phyloP scores from a whole-genome alignment of 495 filamentous ascomycete species.

The Arthonia radiata region DNA sequence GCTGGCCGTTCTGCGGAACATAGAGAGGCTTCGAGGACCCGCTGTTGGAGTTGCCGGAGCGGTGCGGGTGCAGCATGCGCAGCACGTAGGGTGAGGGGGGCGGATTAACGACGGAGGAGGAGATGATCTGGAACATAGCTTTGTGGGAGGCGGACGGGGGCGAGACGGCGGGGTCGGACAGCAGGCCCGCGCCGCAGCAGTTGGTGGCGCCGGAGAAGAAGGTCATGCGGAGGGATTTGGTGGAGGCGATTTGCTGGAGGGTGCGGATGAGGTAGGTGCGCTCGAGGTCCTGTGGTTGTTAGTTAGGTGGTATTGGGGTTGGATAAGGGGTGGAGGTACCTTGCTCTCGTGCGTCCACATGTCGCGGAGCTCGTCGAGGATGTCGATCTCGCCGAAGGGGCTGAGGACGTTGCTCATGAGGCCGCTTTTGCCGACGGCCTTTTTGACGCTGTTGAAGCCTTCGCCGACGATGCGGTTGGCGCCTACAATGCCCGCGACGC shows the following conservation, averaged over 20 bases:
- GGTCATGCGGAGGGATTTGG: slow-evolving; percentile 85
- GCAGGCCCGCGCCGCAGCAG: slow-evolving; percentile 71
- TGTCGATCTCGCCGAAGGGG: slow-evolving; percentile 91
- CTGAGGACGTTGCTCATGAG: slow-evolving; percentile 86
- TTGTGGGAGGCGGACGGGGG: slow-evolving; percentile 72
- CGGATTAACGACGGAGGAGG: slow-evolving; percentile 71
- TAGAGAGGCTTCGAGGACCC: slow-evolving; percentile 42
- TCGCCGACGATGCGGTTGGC: slow-evolving; percentile 76
- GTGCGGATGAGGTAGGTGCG: slow-evolving; percentile 91
- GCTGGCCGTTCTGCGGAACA: slow-evolving; percentile 67
- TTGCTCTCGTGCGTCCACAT: slow-evolving; percentile 97
- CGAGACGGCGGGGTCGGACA: slow-evolving; percentile 82
- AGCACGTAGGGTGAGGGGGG: slow-evolving; percentile 65
- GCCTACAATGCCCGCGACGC: slow-evolving; percentile 80
- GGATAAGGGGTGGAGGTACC: slow-evolving; percentile 14
- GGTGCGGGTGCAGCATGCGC: slow-evolving; percentile 79
- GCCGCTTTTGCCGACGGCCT: slow-evolving; percentile 79
- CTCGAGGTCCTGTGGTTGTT: slow-evolving; percentile 45
- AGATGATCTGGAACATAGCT: slow-evolving; percentile 96
- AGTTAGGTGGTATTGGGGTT: not conserved
- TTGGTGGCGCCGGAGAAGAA: slow-evolving; percentile 82
- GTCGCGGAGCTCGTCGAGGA: slow-evolving; percentile 81
- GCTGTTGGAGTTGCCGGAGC: no score
- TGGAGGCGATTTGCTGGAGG: slow-evolving; percentile 76
- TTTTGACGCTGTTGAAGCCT: slow-evolving; percentile 84